Base-by-base conservation (phyloP, 2,329 filamentous ascomycete genomes). In the Phoma herbarum region DNA sequence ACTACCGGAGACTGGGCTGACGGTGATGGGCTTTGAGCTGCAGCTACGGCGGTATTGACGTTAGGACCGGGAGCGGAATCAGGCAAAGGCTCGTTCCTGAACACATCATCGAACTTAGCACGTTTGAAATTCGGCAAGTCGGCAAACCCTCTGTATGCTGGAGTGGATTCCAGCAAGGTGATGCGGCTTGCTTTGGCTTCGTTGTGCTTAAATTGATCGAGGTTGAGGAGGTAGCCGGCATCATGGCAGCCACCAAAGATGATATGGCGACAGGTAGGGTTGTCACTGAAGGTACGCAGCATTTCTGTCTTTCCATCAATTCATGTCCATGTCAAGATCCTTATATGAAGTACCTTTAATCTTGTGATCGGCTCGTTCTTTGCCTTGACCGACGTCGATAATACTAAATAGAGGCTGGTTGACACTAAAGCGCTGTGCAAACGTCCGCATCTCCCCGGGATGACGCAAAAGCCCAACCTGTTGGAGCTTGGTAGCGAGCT, bases 201-300 rank as follows among this genome's bases (percentile, higher is more conserved):
- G 52, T 82, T 75, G 59, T 79, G 75, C 49, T 79, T 79, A 69
- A 81, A 81, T 12, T 77, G 74, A 49, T 81, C 80, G 47, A 83
- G 74, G 25, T 78, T 79, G 22, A 78, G 72, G 29, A 82, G 73
- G 58, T 79, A 82, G 29, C 80, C 80, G 42, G 79, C 78, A 65
- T 83, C 81, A 55, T 81, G 78, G 59, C 78, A 81, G 8, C 79
- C 80, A 20, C 78, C 80, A 59, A 83, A 82, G 62, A 82, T 76
- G 64, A 82, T 78, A 56, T 81, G 79, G 57, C 77, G 79, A 69
- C 79, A 81, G 39, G 81, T 80, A 16, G 77, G 70, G 55, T 81
- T 82, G 41, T 77, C 74, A 59, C 80, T 71, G 69, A 80, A 82
- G 2, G 81, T 75, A 43, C 80, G 76, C 49, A 82, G 74, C 63